A percentile compares a stretch with the other conserved stretches of the same genome.
Evolutionary conservation across 768 basidiomycete species (phyloP).

Genomic region (Lentinus brumalis): DNA sequence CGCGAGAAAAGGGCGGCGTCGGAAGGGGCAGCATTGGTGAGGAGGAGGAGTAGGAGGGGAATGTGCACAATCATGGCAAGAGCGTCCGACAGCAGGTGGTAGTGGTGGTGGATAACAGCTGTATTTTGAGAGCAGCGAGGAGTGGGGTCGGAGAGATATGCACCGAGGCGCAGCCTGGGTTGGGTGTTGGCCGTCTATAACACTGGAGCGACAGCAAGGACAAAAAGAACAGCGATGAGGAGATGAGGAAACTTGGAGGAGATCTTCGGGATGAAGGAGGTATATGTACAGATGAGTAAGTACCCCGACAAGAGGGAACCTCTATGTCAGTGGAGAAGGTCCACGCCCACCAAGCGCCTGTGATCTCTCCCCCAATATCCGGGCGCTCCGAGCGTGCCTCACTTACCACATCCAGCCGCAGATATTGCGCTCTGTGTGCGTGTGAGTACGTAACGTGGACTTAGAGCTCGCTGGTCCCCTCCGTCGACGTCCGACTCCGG

Average conservation of each 20-base stretch:
- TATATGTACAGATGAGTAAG: slow-evolving; percentile 24
- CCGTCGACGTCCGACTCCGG: too few species aligned
- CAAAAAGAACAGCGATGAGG: slow-evolving; percentile 9
- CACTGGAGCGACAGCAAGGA: not conserved
- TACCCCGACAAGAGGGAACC: not conserved
- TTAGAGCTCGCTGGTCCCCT: too few species aligned
- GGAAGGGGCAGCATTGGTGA: slow-evolving; percentile 32
- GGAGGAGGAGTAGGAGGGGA: slow-evolving; percentile 33
- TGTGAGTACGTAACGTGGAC: too few species aligned
- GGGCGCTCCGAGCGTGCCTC: too few species aligned
- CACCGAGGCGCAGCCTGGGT: slow-evolving; percentile 18
- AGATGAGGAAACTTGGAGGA: slow-evolving; percentile 3
- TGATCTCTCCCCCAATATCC: too few species aligned
- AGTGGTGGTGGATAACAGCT: not conserved
- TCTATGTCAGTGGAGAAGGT: too few species aligned
- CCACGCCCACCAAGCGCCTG: too few species aligned
- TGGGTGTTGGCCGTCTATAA: not conserved
- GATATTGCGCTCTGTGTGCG: too few species aligned
- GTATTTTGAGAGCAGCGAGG: not conserved
- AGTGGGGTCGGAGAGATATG: slow-evolving; percentile 1
- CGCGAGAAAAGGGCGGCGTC: slow-evolving; percentile 27
- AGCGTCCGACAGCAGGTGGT: slow-evolving; percentile 2
- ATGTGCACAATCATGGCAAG: slow-evolving; percentile 30
- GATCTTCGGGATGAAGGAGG: not conserved
- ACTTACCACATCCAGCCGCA: too few species aligned